Evolutionary conservation across 2,329 filamentous ascomycete genomes (phyloP), one percentile per base, ranked within the genome.

Genomic region (Lachnellula hyalina): DNA sequence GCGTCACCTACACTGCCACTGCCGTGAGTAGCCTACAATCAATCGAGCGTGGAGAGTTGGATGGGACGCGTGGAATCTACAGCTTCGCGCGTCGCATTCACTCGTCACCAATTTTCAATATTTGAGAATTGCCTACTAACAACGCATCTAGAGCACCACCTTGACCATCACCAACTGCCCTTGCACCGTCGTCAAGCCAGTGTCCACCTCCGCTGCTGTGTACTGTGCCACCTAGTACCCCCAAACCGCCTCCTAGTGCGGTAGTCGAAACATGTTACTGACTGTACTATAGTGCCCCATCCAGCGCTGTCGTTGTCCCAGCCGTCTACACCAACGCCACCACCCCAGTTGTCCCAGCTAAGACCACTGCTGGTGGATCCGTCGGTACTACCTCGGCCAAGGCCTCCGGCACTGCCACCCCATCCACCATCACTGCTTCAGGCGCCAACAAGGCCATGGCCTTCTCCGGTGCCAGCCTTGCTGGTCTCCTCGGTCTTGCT

Each of bases 401-500:
- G 21, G 52, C 46, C 44, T 50, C 67, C 54, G 54, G 71, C 49
- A 57, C 67, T 60, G 53, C 62, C 53, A 60, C 67, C 51, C 63
- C 73, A 61, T 63, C 68, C 60, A 52, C 71, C 52, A 70, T 77
- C 63, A 73, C 77, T 64, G 78, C 80, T 53, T 79, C 77, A 60
- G 79, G 76, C 72, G 82, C 80, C 61, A 78, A 74, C 75, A 81
- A 80, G 75, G 72, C 72, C 61, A 76, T 77, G 62, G 78, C 74
- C 66, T 71, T 83, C 65, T 82, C 81, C 42, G 82, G 80, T 60
- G 82, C 78, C 58, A 79, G 75, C 63, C 78, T 85, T 64, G 82
- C 79, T 64, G 82, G 78, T 75, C 70, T 84, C 63, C 74, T 84
- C 70, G 83, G 78, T 68, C 69, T 84, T 58, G 81, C 78, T 67